Evolutionary conservation across 164 flowering plant genomes (phyloP), one percentile per base, ranked within the genome.

Genomic region (Magnolia kwangsiensis): DNA sequence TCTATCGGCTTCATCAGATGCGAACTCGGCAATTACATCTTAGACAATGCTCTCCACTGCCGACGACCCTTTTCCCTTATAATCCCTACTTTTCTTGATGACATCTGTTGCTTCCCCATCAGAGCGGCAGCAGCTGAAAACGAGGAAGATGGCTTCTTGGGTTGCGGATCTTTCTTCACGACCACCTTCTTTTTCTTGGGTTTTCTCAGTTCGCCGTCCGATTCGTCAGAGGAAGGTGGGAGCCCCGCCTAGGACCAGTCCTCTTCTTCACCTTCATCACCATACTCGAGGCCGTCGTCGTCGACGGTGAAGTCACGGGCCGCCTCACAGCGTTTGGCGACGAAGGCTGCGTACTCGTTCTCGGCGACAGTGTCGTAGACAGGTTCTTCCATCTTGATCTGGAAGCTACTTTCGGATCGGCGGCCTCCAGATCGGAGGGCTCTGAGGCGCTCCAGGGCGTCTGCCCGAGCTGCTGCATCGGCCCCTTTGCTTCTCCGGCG

Each of bases 21-120:
- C 95, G 76, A 93, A 89, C 80, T 96, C 96, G 0, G 96, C 96
- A 76, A 96, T 85, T 7, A 93, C 95, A 85, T 96, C 96, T 76
- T 94, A 97, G 16, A 96, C 87, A 72, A 96, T 83, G 66, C 90
- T 90, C 76, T 94, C 97, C 58, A 83, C 73, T 20, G 67, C 81
- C 13, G 79, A 78, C 50, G 78, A 65, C 24, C 83, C 82, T 80
- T 82, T 89, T 0, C 67, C 75, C 78, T 81, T 87, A 72, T 89
- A 90, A 18, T 86, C 90, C 61, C 73, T 83, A 63, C 78, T 82
- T 77, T 88, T 96, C 81, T 84, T 90, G 90, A 82, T 2, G 97
- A 89, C 16, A 96, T 74, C 76, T 91, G 84, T 68, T 89, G 95
- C 81, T 89, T 93, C n/a, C 97, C 99, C 97, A 90, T 92, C 74